phyloP scores from a whole-genome alignment of 2,329 filamentous ascomycete species.

The Phaeosphaeriaceae sp. region DNA sequence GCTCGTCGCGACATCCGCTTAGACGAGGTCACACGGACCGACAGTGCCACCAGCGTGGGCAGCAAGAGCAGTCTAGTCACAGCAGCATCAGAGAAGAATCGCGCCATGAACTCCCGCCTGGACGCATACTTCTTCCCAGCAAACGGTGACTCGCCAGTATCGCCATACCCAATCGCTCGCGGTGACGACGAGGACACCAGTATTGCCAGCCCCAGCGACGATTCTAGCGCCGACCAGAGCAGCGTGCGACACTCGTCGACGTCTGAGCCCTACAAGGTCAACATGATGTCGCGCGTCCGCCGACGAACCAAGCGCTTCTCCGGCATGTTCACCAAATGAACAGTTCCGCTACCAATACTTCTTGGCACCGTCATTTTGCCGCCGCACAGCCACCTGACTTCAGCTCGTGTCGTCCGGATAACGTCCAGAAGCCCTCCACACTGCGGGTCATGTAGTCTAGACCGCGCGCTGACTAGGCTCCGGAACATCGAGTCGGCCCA shows the following conservation, averaged over 20 bases:
- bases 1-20: constrained; percentile 48
- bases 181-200: constrained; percentile 42
- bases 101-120: constrained; percentile 48
- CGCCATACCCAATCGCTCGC: constrained; percentile 32
- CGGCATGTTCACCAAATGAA: constrained; percentile 45
- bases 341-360: background rate
- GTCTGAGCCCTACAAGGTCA: constrained; percentile 36
- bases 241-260: constrained; percentile 40
- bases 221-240: constrained; percentile 40
- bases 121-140: constrained; percentile 47
- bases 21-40: constrained; percentile 44
- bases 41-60: constrained; percentile 46
- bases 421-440: constrained; percentile 18
- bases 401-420: constrained; percentile 11
- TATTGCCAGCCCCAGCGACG: constrained; percentile 42
- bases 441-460: constrained; percentile 30
- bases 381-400: constrained; percentile 23
- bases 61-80: constrained; percentile 43
- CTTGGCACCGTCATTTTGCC: constrained; percentile 21
- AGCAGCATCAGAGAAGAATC: constrained; percentile 48
- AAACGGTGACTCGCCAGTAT: constrained; percentile 28
- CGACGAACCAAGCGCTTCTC: constrained; percentile 46
- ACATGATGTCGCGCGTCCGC: constrained; percentile 44
- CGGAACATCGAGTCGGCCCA: constrained; percentile 11
- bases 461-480: constrained; percentile 18